phyloP scores from a whole-genome alignment of 768 basidiomycete species.

The Lyophyllum decastes region DNA sequence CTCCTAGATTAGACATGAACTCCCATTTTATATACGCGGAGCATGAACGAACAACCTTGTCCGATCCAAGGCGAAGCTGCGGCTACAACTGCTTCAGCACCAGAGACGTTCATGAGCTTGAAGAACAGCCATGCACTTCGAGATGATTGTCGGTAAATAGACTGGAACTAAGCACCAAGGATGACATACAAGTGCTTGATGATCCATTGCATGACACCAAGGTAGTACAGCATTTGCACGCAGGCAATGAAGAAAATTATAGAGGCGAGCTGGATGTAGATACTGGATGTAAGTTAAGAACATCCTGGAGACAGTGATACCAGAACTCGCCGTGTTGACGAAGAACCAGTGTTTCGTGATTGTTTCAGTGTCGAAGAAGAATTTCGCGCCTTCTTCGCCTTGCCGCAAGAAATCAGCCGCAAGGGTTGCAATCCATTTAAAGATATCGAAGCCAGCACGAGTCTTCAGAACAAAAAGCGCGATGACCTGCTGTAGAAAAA shows the following conservation, averaged over 20 bases:
- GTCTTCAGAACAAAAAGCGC: conserved; percentile 91
- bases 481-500: conserved; percentile 82
- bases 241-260: conserved; percentile 96
- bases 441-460: conserved; percentile 78
- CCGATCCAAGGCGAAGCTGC: conserved; percentile 94
- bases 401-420: conserved; percentile 79
- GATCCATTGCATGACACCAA: conserved; percentile 94
- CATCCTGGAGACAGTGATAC: not conserved
- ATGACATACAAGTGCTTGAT: conserved; percentile 73
- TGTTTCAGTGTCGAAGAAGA: conserved; percentile 79
- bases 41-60: conserved; percentile 48
- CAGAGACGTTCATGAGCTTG: conserved; percentile 89
- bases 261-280: conserved; percentile 51
- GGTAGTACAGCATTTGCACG: conserved; percentile 88
- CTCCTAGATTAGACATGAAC: conserved; percentile 34
- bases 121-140: conserved; percentile 89
- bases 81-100: conserved; percentile 92
- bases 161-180: not conserved
- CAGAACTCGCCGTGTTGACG: conserved; percentile 63
- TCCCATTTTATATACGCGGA: not conserved
- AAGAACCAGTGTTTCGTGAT: conserved; percentile 81
- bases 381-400: conserved; percentile 68
- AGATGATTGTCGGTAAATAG: not conserved
- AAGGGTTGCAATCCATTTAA: conserved; percentile 79
- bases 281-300: conserved; percentile 3